Evolutionary conservation across 805 yeast species (phyloP).

Genomic region (Cyberlindnera mrakii): DNA sequence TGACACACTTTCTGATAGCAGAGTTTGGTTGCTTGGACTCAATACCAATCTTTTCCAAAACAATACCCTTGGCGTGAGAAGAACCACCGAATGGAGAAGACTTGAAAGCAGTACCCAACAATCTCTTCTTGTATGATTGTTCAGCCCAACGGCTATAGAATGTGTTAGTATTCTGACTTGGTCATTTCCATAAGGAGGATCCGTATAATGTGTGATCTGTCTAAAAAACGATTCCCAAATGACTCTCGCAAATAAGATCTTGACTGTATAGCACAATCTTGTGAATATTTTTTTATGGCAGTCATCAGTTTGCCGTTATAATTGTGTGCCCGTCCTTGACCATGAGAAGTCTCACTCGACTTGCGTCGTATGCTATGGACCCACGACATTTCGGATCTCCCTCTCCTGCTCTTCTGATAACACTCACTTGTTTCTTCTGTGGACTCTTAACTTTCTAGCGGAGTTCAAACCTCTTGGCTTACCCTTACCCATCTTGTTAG

Average conservation of each 20-base stretch:
- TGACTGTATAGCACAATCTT: too few relatives aligned
- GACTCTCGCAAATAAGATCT: too few relatives aligned
- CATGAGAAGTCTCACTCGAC: too few relatives aligned
- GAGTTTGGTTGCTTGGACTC: conserved; percentile 99
- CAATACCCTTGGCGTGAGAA: conserved; percentile 99
- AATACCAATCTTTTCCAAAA: conserved; percentile 98
- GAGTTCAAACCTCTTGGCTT: conserved; percentile 99
- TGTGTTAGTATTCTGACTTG: conserved; percentile 16
- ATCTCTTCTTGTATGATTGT: conserved; percentile 95
- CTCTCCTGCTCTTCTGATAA: too few relatives aligned
- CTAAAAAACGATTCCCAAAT: too few relatives aligned
- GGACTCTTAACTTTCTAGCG: conserved; percentile 99
- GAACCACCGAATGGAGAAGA: conserved; percentile 99
- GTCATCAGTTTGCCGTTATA: background rate
- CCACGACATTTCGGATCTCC: too few relatives aligned
- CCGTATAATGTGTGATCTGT: background rate
- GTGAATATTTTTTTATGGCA: too few relatives aligned
- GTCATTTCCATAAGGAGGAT: background rate
- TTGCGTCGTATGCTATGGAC: too few relatives aligned
- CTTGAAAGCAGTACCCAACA: conserved; percentile 99
- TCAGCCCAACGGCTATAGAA: conserved; percentile 95
- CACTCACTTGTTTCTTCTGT: conserved; percentile 92
- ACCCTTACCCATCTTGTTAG: conserved; percentile 91
- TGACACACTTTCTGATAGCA: conserved; percentile 99
- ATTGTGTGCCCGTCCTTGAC: background rate